phyloP scores from a whole-genome alignment of 2,329 filamentous ascomycete genomes.

The Dactylella cylindrospora region DNA sequence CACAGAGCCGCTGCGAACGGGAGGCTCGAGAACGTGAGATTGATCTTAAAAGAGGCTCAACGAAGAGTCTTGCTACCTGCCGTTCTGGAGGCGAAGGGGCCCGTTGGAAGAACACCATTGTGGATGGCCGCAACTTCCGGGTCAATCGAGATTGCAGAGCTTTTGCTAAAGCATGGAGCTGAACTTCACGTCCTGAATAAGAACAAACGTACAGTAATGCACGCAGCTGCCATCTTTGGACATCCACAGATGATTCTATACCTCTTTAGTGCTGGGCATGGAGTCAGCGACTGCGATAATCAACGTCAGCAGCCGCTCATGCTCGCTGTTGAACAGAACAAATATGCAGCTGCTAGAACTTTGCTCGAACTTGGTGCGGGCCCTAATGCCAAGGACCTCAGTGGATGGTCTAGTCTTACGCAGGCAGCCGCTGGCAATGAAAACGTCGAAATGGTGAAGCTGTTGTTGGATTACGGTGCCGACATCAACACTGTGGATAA shows the following conservation, averaged over 20 bases:
- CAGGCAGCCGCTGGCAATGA: conserved; percentile 6
- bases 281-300: conserved; percentile 16
- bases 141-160: conserved; percentile 12
- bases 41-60: conserved; percentile 26
- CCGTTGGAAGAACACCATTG: conserved; percentile 7
- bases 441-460: conserved; percentile 13
- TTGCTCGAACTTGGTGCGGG: conserved; percentile 20
- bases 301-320: conserved; percentile 7
- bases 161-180: conserved; percentile 22
- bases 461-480: conserved; percentile 19
- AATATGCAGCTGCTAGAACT: conserved; percentile 12
- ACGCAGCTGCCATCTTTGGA: conserved; percentile 13
- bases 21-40: conserved; percentile 12
- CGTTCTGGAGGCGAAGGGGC: conserved; percentile 11
- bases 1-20: conserved; percentile 12
- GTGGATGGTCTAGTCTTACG: conserved; percentile 24
- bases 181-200: conserved; percentile 5
- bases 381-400: conserved; percentile 16
- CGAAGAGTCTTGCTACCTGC: conserved; percentile 15
- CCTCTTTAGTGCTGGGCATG: conserved; percentile 7
- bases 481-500: conserved; percentile 9
- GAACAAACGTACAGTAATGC: conserved; percentile 4
- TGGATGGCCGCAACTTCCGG: conserved; percentile 19
- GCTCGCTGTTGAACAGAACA: conserved; percentile 10
- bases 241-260: conserved; percentile 26